Base-by-base conservation (phyloP, 495 filamentous ascomycete genomes). In the Antarctomyces pellizariae region DNA sequence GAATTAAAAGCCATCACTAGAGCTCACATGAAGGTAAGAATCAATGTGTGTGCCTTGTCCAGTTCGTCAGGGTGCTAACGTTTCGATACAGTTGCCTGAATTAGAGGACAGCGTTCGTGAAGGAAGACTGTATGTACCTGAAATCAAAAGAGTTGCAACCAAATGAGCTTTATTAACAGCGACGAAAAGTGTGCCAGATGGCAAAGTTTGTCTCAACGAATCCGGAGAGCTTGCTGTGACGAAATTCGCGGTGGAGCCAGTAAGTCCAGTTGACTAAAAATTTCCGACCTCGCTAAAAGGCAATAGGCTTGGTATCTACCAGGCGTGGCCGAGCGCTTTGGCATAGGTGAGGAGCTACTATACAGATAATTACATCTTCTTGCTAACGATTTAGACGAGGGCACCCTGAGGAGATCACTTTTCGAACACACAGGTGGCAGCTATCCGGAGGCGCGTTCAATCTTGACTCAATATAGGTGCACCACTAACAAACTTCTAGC, bases 361-460 rank as follows among this genome's bases (percentile, higher is more conserved):
- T 7, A n/a, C 8, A 14, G 20, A 18, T 7, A 16, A 18, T 10
- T 5, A 20, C 9, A 10, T 30, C 8, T 20, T 19, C 8, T 1
- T n/a, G 13, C 27, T 36, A 9, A 43, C 14, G 26, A 10, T 21
- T 16, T 29, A 71, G 80, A 91, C 42, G 86, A 97, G 52, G 75
- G 74, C 5, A 70, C 71, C 5, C 57, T 97, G 14, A 71, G 86
- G 34, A 66, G 82, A 29, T 69, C 75, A 0, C 50, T 97, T 16
- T 97, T 97, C 46, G 86, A 97, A 42, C 75, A 92, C 40, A 93
- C 83, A 0, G 86, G 86, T 28, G 84, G 84, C 16, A 79, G 72
- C 41, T 90, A 82, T 49, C 80, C 80, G 3, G 79, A 82, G 47
- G 54, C 57, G 13, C 16, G 2, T 28, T 1, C 8, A 24, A 12